Conservation (phyloP, 257 asterid genomes). For the Solanum virginianum region DNA sequence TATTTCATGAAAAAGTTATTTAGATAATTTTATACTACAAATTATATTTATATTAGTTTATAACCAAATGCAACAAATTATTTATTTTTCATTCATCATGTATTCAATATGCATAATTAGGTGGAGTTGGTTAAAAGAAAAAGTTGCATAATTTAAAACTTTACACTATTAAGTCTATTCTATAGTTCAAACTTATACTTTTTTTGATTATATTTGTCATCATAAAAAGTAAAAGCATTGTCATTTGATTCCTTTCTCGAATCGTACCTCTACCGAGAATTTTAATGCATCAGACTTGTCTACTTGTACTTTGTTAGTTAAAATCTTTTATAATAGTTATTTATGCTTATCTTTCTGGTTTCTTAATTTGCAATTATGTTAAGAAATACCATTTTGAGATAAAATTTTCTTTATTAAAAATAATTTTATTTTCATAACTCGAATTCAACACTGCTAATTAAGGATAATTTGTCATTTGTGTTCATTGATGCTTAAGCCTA, state of each 20-base stretch:
- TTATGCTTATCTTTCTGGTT: neutral
- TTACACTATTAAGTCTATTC: neutral
- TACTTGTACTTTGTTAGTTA: neutral
- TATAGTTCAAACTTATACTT: neutral
- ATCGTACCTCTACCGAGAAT: fast-evolving
- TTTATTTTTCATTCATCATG: neutral
- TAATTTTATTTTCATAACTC: neutral
- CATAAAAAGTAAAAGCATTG: neutral
- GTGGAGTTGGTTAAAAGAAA: neutral
- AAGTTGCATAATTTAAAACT: neutral
- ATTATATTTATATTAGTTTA: neutral
- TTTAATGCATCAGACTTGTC: too few relatives aligned
- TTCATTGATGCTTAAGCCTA: neutral
- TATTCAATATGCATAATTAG: neutral
- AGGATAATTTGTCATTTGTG: neutral
- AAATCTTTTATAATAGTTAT: neutral
- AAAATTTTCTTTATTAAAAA: neutral
- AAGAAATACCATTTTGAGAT: neutral
- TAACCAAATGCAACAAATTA: neutral
- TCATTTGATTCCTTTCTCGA: neutral
- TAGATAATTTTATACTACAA: neutral
- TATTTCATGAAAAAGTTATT: neutral
- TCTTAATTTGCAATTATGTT: neutral
- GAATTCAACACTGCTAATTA: neutral
- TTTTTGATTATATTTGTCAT: neutral